These are phyloP conservation scores for Rhizoclosmatium sp. DNA, from an alignment of 192 early-diverging fungal genomes.

Conservation along the genomic window DNA sequence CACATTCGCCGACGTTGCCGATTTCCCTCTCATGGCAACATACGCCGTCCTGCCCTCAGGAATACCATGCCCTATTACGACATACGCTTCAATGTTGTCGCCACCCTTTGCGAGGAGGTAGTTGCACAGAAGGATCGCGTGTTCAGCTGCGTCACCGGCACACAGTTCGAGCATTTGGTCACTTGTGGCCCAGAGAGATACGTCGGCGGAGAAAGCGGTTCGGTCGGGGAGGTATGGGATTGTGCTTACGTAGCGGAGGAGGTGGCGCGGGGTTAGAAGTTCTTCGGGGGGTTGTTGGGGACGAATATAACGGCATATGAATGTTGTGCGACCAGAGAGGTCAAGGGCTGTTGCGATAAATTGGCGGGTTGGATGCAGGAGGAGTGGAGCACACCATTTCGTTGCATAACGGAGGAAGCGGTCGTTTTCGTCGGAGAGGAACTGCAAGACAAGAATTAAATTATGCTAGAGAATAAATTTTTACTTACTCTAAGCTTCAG, in stretches of 20 bases:
- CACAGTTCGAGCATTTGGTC: constrained; percentile 61
- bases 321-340: constrained; percentile 51
- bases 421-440: constrained; percentile 54
- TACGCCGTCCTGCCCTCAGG: constrained; percentile 55
- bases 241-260: constrained; percentile 54
- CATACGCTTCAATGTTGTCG: constrained; percentile 41
- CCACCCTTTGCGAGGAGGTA: constrained; percentile 43
- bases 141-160: constrained; percentile 58
- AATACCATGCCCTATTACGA: constrained; percentile 57
- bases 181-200: constrained; percentile 49
- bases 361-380: constrained; percentile 30
- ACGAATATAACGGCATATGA: constrained; percentile 57
- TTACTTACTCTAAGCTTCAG: constrained; percentile 48
- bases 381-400: constrained; percentile 17
- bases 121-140: constrained; percentile 65
- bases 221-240: constrained; percentile 57
- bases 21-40: constrained; percentile 45
- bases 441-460: constrained; percentile 27
- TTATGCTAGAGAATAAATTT: neutral
- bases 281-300: constrained; percentile 54
- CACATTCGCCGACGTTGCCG: neutral
- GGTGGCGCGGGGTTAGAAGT: constrained; percentile 33
- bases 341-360: constrained; percentile 37
- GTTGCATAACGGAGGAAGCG: constrained; percentile 40
- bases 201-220: constrained; percentile 43